Evolutionary conservation across 176 grass and related monocot species (phyloP).

Genomic region (Lolium multiflorum): DNA sequence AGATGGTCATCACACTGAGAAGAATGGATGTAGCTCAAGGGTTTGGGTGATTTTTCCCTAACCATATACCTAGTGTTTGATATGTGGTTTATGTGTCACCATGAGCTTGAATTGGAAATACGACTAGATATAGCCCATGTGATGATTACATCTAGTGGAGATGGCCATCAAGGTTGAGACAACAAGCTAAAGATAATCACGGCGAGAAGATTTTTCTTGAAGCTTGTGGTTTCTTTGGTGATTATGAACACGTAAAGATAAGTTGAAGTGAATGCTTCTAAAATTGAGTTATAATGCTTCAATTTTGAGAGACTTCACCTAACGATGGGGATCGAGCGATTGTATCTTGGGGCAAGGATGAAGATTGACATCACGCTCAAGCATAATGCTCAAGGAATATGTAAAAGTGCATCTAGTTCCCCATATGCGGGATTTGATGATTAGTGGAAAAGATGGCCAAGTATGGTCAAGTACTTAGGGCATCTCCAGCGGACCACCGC

Average conservation of each 20-base stretch:
- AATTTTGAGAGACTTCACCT: not conserved
- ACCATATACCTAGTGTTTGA: not conserved
- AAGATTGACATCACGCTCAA: not conserved
- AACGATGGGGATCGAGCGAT: not conserved
- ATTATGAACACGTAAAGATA: not conserved
- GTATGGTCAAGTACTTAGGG: too few species aligned
- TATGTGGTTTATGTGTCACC: not conserved
- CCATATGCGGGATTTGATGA: not conserved
- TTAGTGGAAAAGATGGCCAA: not conserved
- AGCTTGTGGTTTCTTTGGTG: not conserved
- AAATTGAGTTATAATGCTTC: not conserved
- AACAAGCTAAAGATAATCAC: not conserved
- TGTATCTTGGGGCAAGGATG: not conserved
- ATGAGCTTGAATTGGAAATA: not conserved
- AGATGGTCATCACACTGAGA: not conserved
- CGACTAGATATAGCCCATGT: not conserved
- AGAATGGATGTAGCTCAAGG: not conserved
- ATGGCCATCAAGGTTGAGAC: not conserved
- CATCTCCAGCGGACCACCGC: too few species aligned
- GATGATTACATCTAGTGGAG: not conserved
- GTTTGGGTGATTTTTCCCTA: too few species aligned
- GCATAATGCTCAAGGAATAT: not conserved
- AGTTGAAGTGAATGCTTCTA: not conserved
- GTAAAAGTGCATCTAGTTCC: not conserved
- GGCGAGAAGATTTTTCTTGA: not conserved